Evolutionary conservation across 345 rosid species (phyloP).

Genomic region (Rhodomyrtus tomentosa): DNA sequence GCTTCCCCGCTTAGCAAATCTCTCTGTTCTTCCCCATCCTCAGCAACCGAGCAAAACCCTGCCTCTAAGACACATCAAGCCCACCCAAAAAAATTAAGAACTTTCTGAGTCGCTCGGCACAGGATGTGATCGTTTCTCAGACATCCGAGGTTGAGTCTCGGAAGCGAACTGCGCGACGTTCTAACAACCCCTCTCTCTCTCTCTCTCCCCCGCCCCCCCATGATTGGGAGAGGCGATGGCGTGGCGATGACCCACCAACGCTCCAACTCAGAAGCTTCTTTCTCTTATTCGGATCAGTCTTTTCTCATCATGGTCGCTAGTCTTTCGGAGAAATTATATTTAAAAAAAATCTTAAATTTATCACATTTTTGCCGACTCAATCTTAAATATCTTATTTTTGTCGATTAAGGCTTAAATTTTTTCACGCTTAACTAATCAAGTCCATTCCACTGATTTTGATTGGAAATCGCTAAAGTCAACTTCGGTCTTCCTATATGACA

Average conservation of each 20-base stretch:
- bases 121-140: neutral
- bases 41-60: neutral
- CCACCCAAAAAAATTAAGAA: neutral
- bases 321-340: too few species aligned
- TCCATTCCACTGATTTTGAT: too few species aligned
- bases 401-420: too few species aligned
- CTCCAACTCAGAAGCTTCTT: neutral
- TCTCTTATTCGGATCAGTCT: neutral
- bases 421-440: too few species aligned
- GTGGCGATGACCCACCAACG: neutral
- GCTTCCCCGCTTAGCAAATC: neutral
- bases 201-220: too few species aligned
- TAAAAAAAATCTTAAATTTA: too few species aligned
- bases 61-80: neutral
- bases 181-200: neutral
- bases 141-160: neutral
- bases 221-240: neutral
- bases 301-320: neutral
- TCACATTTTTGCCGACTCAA: too few species aligned
- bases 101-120: neutral
- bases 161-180: neutral
- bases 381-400: too few species aligned
- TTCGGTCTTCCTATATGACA: too few species aligned
- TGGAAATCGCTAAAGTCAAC: too few species aligned
- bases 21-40: neutral